phyloP scores from a whole-genome alignment of 2,329 filamentous ascomycete genomes.

The Pyricularia grisea region DNA sequence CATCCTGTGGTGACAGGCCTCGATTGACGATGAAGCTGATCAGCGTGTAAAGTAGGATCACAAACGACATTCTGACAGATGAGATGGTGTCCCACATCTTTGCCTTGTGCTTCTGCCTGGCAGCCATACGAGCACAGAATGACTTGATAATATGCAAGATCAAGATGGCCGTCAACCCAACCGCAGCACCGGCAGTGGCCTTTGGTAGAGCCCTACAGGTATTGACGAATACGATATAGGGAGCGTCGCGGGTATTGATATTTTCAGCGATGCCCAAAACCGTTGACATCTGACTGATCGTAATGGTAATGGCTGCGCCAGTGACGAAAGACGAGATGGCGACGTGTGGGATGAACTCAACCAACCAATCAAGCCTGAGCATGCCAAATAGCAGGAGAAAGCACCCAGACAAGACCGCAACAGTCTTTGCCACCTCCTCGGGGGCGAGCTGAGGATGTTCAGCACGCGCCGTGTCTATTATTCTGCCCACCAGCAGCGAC shows the following conservation, averaged over 20 bases:
- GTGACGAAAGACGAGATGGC: conserved; percentile 43
- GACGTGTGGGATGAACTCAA: conserved; percentile 41
- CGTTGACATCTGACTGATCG: conserved; percentile 34
- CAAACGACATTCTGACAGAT: conserved; percentile 66
- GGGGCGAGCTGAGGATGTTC: conserved; percentile 21
- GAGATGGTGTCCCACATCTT: conserved; percentile 28
- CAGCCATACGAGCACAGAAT: conserved; percentile 51
- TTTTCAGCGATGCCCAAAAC: conserved; percentile 28
- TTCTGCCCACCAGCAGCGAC: conserved; percentile 38
- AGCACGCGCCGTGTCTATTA: conserved; percentile 27
- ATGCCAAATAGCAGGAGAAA: conserved; percentile 35
- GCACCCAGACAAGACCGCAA: conserved; percentile 32
- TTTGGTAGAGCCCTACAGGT: conserved; percentile 28
- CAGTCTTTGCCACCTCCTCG: conserved; percentile 30
- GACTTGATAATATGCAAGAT: conserved; percentile 57
- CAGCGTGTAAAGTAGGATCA: conserved; percentile 77
- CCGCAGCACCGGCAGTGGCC: conserved; percentile 47
- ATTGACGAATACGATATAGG: conserved; percentile 34
- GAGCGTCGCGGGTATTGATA: conserved; percentile 34
- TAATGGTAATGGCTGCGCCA: conserved; percentile 39
- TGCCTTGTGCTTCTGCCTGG: conserved; percentile 28
- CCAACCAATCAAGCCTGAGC: conserved; percentile 35
- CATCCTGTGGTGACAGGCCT: conserved; percentile 41
- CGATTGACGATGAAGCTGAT: conserved; percentile 79
- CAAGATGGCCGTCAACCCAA: conserved; percentile 58